These are phyloP conservation scores for Hordeum marinum DNA, from an alignment of 176 grass and related monocot species.

Conservation along the genomic window DNA sequence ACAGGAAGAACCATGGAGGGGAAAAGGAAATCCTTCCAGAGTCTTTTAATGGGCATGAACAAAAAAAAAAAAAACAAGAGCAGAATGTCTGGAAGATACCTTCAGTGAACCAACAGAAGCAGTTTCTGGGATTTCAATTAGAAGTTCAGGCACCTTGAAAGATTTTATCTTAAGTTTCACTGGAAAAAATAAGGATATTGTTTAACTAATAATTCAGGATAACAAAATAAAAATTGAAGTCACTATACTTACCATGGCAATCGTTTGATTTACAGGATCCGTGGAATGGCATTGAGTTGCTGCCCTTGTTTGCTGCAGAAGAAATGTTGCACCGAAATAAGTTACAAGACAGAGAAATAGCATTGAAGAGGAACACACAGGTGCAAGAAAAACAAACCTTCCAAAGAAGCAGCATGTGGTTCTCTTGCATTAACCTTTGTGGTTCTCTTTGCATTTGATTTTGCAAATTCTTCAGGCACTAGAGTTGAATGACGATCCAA, in stretches of 20 bases:
- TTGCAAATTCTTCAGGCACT: slow-evolving; percentile 38
- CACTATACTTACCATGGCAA: slow-evolving; percentile 33
- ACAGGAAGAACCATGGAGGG: background rate
- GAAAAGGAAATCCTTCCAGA: background rate
- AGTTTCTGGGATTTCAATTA: slow-evolving; percentile 89
- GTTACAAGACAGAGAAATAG: background rate
- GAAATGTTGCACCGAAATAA: slow-evolving; percentile 23
- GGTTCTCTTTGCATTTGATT: slow-evolving; percentile 28
- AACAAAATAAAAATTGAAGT: background rate
- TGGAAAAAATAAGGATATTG: slow-evolving; percentile 25
- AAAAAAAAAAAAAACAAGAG: slow-evolving; percentile 7
- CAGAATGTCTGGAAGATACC: slow-evolving; percentile 43
- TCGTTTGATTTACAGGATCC: slow-evolving; percentile 51
- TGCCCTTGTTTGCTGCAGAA: slow-evolving; percentile 67
- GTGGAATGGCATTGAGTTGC: slow-evolving; percentile 34
- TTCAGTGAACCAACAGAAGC: slow-evolving; percentile 88
- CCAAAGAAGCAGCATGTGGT: slow-evolving; percentile 17
- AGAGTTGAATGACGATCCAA: slow-evolving; percentile 48
- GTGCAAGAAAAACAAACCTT: slow-evolving; percentile 41
- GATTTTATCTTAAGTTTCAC: slow-evolving; percentile 93
- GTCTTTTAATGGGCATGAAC: background rate
- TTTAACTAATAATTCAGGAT: background rate
- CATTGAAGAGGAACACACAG: slow-evolving; percentile 12
- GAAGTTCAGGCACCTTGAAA: slow-evolving; percentile 96
- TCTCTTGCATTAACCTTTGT: slow-evolving; percentile 33